Evolutionary conservation across 768 basidiomycete species (phyloP).

Genomic region (Porpolomopsis calyptriformis): DNA sequence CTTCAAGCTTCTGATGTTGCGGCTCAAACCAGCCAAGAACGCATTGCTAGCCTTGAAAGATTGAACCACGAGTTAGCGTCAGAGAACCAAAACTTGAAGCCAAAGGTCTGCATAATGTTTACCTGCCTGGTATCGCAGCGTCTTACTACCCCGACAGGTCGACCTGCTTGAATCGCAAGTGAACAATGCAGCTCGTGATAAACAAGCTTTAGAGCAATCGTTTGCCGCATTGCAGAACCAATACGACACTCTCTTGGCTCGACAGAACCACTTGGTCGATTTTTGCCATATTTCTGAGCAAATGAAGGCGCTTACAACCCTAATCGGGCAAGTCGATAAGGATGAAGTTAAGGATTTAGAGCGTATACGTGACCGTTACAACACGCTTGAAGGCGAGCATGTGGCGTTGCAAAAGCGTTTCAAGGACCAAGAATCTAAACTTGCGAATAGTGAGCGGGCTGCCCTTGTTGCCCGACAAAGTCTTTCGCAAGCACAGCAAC

Average conservation of each 20-base stretch:
- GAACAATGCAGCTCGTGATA: constrained; percentile 49
- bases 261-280: constrained; percentile 74
- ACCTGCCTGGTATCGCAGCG: constrained; percentile 9
- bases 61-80: constrained; percentile 39
- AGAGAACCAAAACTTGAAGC: constrained; percentile 47
- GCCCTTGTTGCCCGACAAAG: constrained; percentile 48
- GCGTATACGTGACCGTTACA: constrained; percentile 50
- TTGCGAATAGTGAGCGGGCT: constrained; percentile 50
- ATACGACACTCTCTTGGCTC: constrained; percentile 44
- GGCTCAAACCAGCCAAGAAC: constrained; percentile 48
- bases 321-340: constrained; percentile 53
- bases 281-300: constrained; percentile 62
- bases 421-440: constrained; percentile 60
- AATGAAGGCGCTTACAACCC: constrained; percentile 52
- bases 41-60: constrained; percentile 53
- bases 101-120: constrained; percentile 40
- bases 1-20: constrained; percentile 65
- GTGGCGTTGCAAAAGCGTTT: constrained; percentile 55
- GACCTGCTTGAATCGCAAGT: constrained; percentile 51
- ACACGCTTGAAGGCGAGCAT: constrained; percentile 59
- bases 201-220: constrained; percentile 43
- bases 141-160: constrained; percentile 29
- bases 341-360: constrained; percentile 67
- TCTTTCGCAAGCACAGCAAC: constrained; percentile 64
- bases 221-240: constrained; percentile 47